Percentiles rank a stretch among this genome's conserved stretches.
phyloP scores from a whole-genome alignment of 2,329 filamentous ascomycete species.

The Colletotrichum trifolii region DNA sequence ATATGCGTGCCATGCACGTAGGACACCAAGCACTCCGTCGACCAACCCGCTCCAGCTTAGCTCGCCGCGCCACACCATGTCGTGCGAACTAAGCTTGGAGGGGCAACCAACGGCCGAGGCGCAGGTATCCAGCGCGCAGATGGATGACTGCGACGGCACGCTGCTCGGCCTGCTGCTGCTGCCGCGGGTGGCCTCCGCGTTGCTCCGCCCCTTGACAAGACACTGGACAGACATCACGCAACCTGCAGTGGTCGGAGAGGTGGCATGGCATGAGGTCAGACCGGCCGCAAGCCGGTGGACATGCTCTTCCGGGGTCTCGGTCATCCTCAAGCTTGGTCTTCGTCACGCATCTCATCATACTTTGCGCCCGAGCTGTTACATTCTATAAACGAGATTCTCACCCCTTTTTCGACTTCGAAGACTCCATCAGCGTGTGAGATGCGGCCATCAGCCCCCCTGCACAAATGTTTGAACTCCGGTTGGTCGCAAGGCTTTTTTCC shows the following conservation, averaged over 20 bases:
- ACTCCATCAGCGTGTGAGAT: conserved; percentile 9
- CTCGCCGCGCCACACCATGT: conserved; percentile 6
- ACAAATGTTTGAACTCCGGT: conserved; percentile 10
- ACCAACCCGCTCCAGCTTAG: not conserved
- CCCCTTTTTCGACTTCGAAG: conserved; percentile 29
- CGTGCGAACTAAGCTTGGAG: conserved; percentile 6
- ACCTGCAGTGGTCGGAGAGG: conserved; percentile 25
- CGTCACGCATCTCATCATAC: conserved; percentile 32
- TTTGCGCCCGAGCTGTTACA: conserved; percentile 6
- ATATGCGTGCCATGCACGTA: not conserved
- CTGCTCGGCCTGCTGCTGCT: conserved; percentile 14
- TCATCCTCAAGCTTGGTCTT: conserved; percentile 5
- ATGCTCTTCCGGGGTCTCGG: not conserved
- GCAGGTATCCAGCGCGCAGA: not conserved
- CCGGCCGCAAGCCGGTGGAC: not conserved
- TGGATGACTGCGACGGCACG: no score
- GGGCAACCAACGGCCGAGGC: conserved; percentile 15
- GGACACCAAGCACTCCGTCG: not conserved
- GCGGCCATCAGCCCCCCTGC: conserved; percentile 6
- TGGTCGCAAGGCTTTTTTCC: conserved; percentile 25
- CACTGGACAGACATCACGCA: conserved; percentile 19
- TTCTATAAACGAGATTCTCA: conserved; percentile 3
- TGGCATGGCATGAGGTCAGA: not conserved
- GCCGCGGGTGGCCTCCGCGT: conserved; percentile 24
- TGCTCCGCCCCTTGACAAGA: not conserved